phyloP scores from a whole-genome alignment of 768 basidiomycete species.

The Pisolithus sp. region DNA sequence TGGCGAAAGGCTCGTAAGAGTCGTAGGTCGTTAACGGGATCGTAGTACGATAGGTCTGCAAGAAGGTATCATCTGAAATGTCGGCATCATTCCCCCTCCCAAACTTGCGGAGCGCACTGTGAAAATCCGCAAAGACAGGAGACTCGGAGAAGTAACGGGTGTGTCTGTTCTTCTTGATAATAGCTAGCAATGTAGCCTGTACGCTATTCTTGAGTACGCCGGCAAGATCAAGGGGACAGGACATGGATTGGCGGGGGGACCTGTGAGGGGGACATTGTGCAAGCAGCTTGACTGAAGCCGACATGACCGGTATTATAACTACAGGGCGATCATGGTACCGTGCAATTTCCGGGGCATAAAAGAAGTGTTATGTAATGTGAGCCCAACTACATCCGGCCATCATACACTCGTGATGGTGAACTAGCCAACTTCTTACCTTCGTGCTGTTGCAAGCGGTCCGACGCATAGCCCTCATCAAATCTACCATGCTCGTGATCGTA shows the following conservation, averaged over 20 bases:
- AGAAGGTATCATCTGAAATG: not conserved
- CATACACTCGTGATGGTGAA: too few relatives aligned
- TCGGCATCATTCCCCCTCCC: not conserved
- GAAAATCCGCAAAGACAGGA: conserved; percentile 4
- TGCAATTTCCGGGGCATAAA: too few relatives aligned
- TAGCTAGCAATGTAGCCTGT: conserved; percentile 3
- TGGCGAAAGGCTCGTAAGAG: conserved; percentile 9
- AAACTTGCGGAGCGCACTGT: conserved; percentile 1
- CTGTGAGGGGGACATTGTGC: not conserved
- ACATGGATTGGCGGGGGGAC: not conserved
- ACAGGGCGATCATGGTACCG: too few relatives aligned
- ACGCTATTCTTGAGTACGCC: not conserved
- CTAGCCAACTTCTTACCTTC: too few relatives aligned
- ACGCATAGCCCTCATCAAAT: too few relatives aligned
- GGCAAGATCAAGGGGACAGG: not conserved
- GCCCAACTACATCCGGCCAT: too few relatives aligned
- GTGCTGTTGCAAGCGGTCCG: too few relatives aligned
- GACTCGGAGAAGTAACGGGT: conserved; percentile 11
- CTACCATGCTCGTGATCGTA: too few relatives aligned
- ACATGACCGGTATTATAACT: too few relatives aligned
- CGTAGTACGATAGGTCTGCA: conserved; percentile 5
- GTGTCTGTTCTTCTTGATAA: conserved; percentile 10
- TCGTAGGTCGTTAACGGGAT: conserved; percentile 11
- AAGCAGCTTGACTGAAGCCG: too few relatives aligned
- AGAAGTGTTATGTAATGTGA: too few relatives aligned